phyloP scores from a whole-genome alignment of 2,329 filamentous ascomycete genomes.

The Aureobasidium sp. region DNA sequence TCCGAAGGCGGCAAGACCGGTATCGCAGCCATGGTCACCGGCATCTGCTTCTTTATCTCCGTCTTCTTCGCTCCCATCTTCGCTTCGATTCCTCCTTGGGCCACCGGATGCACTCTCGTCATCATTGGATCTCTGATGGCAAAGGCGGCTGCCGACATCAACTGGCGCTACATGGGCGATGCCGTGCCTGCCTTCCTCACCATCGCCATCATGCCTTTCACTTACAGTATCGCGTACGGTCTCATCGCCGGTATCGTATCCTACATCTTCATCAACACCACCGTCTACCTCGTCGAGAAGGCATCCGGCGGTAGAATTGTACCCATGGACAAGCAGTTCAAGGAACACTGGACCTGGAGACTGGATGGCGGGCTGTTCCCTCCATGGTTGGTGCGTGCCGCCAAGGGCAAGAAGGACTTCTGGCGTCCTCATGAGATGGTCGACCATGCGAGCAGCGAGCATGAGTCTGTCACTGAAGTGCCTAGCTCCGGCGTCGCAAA shows the following conservation, averaged over 20 bases:
- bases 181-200: slow-evolving; percentile 78
- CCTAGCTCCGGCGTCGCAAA: slow-evolving; percentile 1
- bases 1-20: slow-evolving; percentile 81
- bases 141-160: slow-evolving; percentile 70
- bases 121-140: slow-evolving; percentile 87
- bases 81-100: slow-evolving; percentile 82
- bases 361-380: slow-evolving; percentile 69
- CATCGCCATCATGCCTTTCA: slow-evolving; percentile 81
- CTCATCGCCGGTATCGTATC: slow-evolving; percentile 72
- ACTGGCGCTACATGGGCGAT: slow-evolving; percentile 82
- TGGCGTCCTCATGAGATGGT: slow-evolving; percentile 45
- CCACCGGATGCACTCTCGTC: slow-evolving; percentile 79
- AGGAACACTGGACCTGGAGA: slow-evolving; percentile 74
- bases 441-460: neutral
- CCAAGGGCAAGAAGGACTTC: slow-evolving; percentile 64
- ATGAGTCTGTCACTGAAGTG: slow-evolving; percentile 1
- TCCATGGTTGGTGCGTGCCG: slow-evolving; percentile 61
- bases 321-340: slow-evolving; percentile 66
- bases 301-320: slow-evolving; percentile 61
- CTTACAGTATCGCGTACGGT: slow-evolving; percentile 80
- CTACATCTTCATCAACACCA: slow-evolving; percentile 68
- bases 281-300: slow-evolving; percentile 62
- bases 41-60: slow-evolving; percentile 77
- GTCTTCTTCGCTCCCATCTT: slow-evolving; percentile 89
- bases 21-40: slow-evolving; percentile 71